These are phyloP conservation scores for Brachypodium distachyon DNA, from an alignment of 202 grass and related monocot genomes.

Conservation along the genomic window DNA sequence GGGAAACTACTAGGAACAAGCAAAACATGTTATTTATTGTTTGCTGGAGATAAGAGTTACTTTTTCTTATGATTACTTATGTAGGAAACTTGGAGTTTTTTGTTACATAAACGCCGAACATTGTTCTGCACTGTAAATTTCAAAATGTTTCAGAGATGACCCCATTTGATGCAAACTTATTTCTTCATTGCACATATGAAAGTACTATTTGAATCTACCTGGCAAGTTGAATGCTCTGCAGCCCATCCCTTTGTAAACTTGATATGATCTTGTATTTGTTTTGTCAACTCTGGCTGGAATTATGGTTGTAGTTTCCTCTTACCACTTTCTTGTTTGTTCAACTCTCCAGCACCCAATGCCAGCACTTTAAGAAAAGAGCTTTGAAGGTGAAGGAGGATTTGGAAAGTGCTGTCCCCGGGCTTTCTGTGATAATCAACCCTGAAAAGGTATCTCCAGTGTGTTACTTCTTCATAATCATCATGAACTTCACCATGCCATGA, in stretches of 20 bases:
- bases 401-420: conserved; percentile 45
- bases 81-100: too few relatives aligned
- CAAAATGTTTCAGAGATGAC: neutral
- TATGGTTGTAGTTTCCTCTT: neutral
- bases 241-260: neutral
- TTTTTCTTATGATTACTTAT: too few relatives aligned
- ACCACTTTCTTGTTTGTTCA: neutral
- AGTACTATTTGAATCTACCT: neutral
- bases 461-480: neutral
- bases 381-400: conserved; percentile 60
- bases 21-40: neutral
- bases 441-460: conserved; percentile 41
- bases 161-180: neutral
- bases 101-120: neutral
- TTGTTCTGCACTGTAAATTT: neutral
- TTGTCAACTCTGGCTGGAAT: neutral
- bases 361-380: conserved; percentile 61
- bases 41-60: too few relatives aligned
- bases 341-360: conserved; percentile 58
- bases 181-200: neutral
- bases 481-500: neutral
- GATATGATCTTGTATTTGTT: neutral
- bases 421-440: conserved; percentile 63
- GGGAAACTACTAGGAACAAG: neutral
- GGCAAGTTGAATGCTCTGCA: neutral